Conservation (phyloP, 805 yeast genomes). For the Dipodascus albidus region DNA sequence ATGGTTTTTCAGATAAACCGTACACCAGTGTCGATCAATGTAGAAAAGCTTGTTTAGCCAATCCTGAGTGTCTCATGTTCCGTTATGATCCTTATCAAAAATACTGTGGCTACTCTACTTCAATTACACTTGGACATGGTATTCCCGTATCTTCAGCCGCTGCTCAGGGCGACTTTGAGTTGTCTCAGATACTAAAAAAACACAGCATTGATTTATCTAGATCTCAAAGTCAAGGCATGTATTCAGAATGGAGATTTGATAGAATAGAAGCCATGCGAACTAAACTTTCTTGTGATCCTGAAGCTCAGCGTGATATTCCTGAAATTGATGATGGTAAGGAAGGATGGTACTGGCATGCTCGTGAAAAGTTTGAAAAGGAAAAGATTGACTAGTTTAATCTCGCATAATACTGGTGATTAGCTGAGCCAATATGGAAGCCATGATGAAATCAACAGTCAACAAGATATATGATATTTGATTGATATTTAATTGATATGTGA, state of each 20-base stretch:
- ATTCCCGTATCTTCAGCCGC: conserved; percentile 7
- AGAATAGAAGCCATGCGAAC: conserved; percentile 19
- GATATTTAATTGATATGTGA: no score
- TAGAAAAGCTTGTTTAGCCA: conserved; percentile 13
- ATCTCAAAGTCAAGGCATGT: conserved; percentile 12
- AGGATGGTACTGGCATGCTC: conserved; percentile 9
- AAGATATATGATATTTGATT: no score
- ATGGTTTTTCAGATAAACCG: conserved; percentile 7
- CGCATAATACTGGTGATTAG: conserved; percentile 7
- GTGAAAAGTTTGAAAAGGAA: conserved; percentile 24
- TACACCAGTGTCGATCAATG: conserved; percentile 16
- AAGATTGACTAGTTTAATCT: conserved; percentile 13
- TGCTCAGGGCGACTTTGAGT: conserved; percentile 8
- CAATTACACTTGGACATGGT: conserved; percentile 21
- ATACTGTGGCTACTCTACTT: conserved; percentile 21
- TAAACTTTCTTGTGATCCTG: conserved; percentile 16
- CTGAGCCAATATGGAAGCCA: neutral
- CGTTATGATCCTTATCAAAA: conserved; percentile 16
- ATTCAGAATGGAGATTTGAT: conserved; percentile 19
- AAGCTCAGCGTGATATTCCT: conserved; percentile 10
- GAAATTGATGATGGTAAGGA: conserved; percentile 17
- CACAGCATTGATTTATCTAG: conserved; percentile 5
- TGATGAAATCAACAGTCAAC: neutral
- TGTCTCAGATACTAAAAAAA: conserved; percentile 7
- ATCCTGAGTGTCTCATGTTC: conserved; percentile 17